Evolutionary conservation across 768 basidiomycete genomes (phyloP).

Genomic region (Chalciporus chontae): DNA sequence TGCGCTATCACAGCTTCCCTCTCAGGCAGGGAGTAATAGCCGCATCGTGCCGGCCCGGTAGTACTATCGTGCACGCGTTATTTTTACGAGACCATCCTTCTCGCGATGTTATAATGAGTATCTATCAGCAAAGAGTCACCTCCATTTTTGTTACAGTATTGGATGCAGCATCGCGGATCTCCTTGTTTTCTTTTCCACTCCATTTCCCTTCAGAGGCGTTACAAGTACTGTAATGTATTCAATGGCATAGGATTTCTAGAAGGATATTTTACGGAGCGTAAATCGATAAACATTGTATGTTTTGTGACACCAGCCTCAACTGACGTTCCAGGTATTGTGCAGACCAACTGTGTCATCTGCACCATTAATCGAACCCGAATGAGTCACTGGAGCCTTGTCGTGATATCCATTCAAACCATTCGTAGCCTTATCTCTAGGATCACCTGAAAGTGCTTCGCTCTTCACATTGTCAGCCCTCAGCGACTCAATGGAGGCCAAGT

Average conservation of each 20-base stretch:
- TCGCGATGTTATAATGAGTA: not conserved
- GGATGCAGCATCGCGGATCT: conserved; percentile 11
- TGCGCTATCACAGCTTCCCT: conserved; percentile 51
- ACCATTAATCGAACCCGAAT: conserved; percentile 50
- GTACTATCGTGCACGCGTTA: conserved; percentile 2
- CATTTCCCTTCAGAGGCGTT: not conserved
- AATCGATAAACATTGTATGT: not conserved
- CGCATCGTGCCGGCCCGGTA: conserved; percentile 22
- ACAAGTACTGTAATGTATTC: conserved; percentile 6
- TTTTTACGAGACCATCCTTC: not conserved
- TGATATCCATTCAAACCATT: conserved; percentile 20
- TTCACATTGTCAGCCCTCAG: conserved; percentile 82
- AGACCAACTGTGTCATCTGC: conserved; percentile 76
- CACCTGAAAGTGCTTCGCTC: conserved; percentile 40
- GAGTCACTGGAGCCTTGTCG: conserved; percentile 22
- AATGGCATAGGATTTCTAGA: not conserved
- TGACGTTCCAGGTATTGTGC: conserved; percentile 63
- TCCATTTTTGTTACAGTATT: conserved; percentile 9
- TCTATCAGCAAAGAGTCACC: conserved; percentile 6
- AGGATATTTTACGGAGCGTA: not conserved
- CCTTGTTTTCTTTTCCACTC: not conserved
- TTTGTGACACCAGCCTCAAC: conserved; percentile 20
- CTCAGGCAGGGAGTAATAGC: conserved; percentile 24
- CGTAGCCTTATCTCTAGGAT: conserved; percentile 30
- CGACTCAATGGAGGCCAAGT: conserved; percentile 71